A percentile compares a stretch with the other conserved stretches of the same genome.
Evolutionary conservation across 768 basidiomycete genomes (phyloP).

Genomic region (Tricholoma terreum): DNA sequence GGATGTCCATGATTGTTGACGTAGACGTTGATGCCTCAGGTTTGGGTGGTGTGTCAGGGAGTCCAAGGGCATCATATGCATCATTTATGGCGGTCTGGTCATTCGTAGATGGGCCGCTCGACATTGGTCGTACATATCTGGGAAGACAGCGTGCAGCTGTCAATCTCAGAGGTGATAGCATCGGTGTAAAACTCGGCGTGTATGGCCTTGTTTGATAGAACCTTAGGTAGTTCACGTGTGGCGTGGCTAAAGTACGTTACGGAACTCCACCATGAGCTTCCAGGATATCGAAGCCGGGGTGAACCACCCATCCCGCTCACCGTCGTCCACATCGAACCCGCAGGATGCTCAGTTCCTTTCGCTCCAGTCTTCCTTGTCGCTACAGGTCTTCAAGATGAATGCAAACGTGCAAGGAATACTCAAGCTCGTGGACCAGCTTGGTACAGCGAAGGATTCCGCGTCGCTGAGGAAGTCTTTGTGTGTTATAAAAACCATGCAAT

Average conservation of each 20-base stretch:
- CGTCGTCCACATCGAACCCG: constrained; percentile 37
- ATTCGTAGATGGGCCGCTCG: constrained; percentile 7
- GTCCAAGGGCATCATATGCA: constrained; percentile 17
- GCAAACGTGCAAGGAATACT: constrained; percentile 94
- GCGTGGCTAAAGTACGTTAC: background rate
- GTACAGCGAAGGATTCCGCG: constrained; percentile 78
- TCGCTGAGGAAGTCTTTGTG: constrained; percentile 81
- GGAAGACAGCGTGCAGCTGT: constrained; percentile 16
- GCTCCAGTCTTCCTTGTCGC: constrained; percentile 75
- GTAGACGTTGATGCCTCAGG: background rate
- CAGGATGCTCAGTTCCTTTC: constrained; percentile 74
- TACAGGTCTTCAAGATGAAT: constrained; percentile 99
- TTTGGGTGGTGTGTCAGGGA: background rate
- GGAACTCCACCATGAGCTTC: constrained; percentile 43
- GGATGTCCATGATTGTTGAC: constrained; percentile 47
- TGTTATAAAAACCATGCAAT: constrained; percentile 26
- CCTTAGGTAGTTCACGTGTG: background rate
- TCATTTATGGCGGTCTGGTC: constrained; percentile 17
- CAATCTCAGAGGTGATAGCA: constrained; percentile 13
- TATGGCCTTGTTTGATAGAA: background rate
- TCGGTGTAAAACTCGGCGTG: background rate
- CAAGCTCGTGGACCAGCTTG: constrained; percentile 95
- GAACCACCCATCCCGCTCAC: constrained; percentile 32
- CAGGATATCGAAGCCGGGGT: constrained; percentile 54
- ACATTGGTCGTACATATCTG: constrained; percentile 14